Evolutionary conservation across 2,329 filamentous ascomycete species (phyloP).

Genomic region (Hypoxylon sp.): DNA sequence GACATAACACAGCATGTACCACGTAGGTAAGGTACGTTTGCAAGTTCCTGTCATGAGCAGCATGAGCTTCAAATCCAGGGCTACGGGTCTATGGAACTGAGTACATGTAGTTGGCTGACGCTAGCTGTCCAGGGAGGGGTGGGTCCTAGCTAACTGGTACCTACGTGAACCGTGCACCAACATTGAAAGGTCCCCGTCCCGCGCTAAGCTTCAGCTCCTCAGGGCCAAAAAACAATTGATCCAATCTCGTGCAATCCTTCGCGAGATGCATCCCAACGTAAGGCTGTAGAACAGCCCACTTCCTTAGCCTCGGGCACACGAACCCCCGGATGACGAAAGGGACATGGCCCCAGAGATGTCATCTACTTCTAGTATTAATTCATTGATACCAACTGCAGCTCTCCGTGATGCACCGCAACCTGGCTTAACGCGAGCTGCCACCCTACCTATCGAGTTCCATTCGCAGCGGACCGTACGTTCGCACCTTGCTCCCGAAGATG

Average conservation of each 20-base stretch:
- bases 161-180: neutral
- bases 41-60: constrained; percentile 1
- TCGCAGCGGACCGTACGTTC: constrained; percentile 70
- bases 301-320: constrained; percentile 11
- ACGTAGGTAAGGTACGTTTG: neutral
- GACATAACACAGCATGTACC: neutral
- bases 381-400: constrained; percentile 12
- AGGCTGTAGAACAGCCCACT: constrained; percentile 27
- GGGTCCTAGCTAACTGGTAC: neutral
- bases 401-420: constrained; percentile 29
- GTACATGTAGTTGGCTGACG: constrained; percentile 11
- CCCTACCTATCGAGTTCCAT: constrained; percentile 56
- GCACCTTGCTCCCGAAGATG: constrained; percentile 87
- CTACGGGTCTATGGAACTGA: too few relatives aligned
- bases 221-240: neutral
- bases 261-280: constrained; percentile 19
- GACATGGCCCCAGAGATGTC: constrained; percentile 25
- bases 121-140: neutral
- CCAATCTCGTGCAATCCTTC: constrained; percentile 6
- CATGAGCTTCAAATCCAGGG: too few relatives aligned
- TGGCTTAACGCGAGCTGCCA: constrained; percentile 59
- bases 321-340: constrained; percentile 6
- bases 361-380: constrained; percentile 19
- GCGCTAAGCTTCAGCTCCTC: constrained; percentile 6
- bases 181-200: neutral